Conservation (phyloP, 352 stramenopile species). For the Thalassiosira hispida region DNA sequence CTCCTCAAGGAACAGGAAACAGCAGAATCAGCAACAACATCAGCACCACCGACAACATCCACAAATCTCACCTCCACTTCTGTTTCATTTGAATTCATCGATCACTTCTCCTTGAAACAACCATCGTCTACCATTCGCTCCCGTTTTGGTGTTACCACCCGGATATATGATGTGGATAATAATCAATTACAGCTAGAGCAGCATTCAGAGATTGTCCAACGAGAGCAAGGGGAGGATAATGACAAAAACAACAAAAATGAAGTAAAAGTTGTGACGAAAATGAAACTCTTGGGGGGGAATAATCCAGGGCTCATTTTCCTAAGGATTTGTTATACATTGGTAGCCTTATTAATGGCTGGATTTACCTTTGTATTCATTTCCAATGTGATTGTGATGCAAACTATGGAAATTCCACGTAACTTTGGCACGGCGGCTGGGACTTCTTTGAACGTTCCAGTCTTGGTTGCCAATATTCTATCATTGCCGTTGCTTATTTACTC, state of each 20-base stretch:
- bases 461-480: not conserved
- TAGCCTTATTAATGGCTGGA: not conserved
- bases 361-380: not conserved
- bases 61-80: not conserved
- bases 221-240: not conserved
- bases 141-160: constrained; percentile 4
- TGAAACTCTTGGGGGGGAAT: not conserved
- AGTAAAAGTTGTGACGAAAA: constrained; percentile 1
- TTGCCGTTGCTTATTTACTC: constrained; percentile 24
- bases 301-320: not conserved
- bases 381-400: constrained; percentile 8
- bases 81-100: constrained; percentile 8
- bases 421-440: not conserved
- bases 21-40: not conserved
- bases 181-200: constrained; percentile 17
- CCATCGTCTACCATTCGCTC: constrained; percentile 20
- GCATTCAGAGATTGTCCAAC: constrained; percentile 4
- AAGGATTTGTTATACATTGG: constrained; percentile 4
- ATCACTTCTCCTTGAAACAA: constrained; percentile 16
- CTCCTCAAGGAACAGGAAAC: too few species aligned
- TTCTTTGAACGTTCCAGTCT: constrained; percentile 4
- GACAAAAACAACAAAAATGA: too few species aligned
- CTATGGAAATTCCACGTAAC: constrained; percentile 1
- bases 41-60: not conserved
- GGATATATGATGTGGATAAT: constrained; percentile 11